These are phyloP conservation scores for Trichocomaceae sp. DNA, from an alignment of 2,329 filamentous ascomycete species.

Conservation along the genomic window DNA sequence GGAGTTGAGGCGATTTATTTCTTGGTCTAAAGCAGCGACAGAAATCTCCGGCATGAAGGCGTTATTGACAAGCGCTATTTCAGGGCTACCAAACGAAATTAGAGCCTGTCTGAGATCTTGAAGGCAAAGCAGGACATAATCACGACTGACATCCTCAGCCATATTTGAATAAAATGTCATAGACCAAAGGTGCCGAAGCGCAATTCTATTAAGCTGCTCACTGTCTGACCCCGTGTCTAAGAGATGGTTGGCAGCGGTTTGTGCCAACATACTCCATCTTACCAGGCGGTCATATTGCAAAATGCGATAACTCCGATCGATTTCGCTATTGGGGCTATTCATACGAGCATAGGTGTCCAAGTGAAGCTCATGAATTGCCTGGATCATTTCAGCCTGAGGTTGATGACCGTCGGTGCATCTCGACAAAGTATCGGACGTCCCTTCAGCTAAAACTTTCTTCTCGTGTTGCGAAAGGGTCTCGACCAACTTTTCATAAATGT, in stretches of 20 bases:
- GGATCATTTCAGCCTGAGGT: conserved; percentile 46
- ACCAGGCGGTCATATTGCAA: conserved; percentile 53
- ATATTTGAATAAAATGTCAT: conserved; percentile 57
- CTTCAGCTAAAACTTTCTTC: conserved; percentile 21
- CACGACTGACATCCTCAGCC: conserved; percentile 49
- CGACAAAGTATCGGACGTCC: conserved; percentile 16
- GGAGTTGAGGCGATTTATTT: conserved; percentile 85
- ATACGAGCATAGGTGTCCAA: conserved; percentile 60
- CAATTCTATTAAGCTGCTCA: conserved; percentile 38
- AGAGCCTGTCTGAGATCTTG: conserved; percentile 56
- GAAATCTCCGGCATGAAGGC: conserved; percentile 83
- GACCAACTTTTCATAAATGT: conserved; percentile 40
- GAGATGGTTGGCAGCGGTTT: conserved; percentile 46
- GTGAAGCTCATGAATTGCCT: conserved; percentile 61
- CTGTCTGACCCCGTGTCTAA: conserved; percentile 25
- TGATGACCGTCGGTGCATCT: conserved; percentile 27
- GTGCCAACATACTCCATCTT: conserved; percentile 54
- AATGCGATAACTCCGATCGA: conserved; percentile 45
- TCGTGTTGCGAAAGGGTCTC: conserved; percentile 28
- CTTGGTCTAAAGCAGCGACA: conserved; percentile 72
- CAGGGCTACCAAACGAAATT: conserved; percentile 40
- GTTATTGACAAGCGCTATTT: conserved; percentile 69
- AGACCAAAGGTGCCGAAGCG: conserved; percentile 60
- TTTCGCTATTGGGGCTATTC: conserved; percentile 53
- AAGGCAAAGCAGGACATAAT: conserved; percentile 57